Percentiles rank a stretch among this genome's conserved stretches.
Evolutionary conservation across 1,284 basidiomycete genomes (phyloP).

Genomic region (Phellopilus nigrolimitatus): DNA sequence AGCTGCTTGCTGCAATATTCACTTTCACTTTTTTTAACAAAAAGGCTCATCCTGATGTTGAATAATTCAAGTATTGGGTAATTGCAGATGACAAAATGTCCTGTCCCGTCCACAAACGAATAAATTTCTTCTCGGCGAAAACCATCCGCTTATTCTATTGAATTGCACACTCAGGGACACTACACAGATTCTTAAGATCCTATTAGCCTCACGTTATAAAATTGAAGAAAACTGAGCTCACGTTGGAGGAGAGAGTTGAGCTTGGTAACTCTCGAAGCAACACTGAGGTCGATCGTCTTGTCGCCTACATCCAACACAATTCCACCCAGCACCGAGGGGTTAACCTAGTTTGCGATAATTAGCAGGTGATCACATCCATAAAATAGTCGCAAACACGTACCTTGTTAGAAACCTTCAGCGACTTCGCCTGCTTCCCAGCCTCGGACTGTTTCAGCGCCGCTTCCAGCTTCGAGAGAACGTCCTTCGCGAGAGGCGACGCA

Average conservation of each 20-base stretch:
- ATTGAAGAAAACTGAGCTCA: conserved; percentile 33
- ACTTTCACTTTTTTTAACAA: too few species aligned
- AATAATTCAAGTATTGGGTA: too few species aligned
- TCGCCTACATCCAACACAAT: conserved; percentile 97
- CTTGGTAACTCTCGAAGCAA: conserved; percentile 89
- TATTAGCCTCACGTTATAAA: not conserved
- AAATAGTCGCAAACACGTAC: conserved; percentile 41
- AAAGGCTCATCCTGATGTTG: too few species aligned
- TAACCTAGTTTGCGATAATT: conserved; percentile 61
- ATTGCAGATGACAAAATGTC: too few species aligned
- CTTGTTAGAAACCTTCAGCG: conserved; percentile 85
- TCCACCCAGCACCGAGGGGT: conserved; percentile 83
- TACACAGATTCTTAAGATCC: conserved; percentile 19
- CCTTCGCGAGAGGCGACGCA: conserved; percentile 72
- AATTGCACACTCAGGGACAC: not conserved
- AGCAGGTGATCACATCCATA: too few species aligned
- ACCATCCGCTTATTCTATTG: conserved; percentile 5
- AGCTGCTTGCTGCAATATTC: too few species aligned
- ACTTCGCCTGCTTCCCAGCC: conserved; percentile 79
- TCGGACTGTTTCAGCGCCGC: conserved; percentile 79
- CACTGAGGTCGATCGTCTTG: conserved; percentile 95
- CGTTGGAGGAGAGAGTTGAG: conserved; percentile 86
- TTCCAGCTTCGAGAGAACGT: conserved; percentile 74
- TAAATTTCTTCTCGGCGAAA: not conserved
- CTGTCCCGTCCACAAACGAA: too few species aligned